These are phyloP conservation scores for Petunia hybrid DNA, from an alignment of 305 asterid genomes.

Conservation along the genomic window DNA sequence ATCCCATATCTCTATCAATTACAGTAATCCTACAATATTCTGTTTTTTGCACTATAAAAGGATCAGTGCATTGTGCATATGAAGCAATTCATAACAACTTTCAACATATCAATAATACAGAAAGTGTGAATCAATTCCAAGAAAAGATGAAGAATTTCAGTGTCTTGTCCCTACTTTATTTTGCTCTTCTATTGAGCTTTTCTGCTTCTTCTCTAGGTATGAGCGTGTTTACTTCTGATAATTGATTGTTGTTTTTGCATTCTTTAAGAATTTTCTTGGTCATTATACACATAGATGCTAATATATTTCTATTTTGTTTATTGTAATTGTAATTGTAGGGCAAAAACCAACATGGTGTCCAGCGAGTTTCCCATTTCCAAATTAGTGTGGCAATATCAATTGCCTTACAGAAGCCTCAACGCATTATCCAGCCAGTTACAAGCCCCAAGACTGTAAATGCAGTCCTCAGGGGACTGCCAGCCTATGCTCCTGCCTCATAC, in stretches of 20 bases:
- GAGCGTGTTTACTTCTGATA: background rate
- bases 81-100: too few relatives aligned
- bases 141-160: slow-evolving; percentile 20
- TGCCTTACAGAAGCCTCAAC: slow-evolving; percentile 13
- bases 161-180: background rate
- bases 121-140: background rate
- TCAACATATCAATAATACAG: too few relatives aligned
- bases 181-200: background rate
- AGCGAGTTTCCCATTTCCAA: background rate
- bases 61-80: too few relatives aligned
- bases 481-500: background rate
- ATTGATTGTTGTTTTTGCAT: background rate
- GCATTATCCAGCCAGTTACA: background rate
- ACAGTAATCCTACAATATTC: too few relatives aligned
- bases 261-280: background rate
- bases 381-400: background rate
- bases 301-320: background rate
- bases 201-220: slow-evolving; percentile 16
- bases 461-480: background rate
- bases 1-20: too few relatives aligned
- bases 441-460: slow-evolving; percentile 20
- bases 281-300: background rate
- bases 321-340: background rate
- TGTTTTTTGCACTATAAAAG: too few relatives aligned
- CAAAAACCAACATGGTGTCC: slow-evolving; percentile 25